Evolutionary conservation across 2,329 filamentous ascomycete genomes (phyloP), one percentile per base, ranked within the genome.

Genomic region (Magnaporthiopsis rhizophila): DNA sequence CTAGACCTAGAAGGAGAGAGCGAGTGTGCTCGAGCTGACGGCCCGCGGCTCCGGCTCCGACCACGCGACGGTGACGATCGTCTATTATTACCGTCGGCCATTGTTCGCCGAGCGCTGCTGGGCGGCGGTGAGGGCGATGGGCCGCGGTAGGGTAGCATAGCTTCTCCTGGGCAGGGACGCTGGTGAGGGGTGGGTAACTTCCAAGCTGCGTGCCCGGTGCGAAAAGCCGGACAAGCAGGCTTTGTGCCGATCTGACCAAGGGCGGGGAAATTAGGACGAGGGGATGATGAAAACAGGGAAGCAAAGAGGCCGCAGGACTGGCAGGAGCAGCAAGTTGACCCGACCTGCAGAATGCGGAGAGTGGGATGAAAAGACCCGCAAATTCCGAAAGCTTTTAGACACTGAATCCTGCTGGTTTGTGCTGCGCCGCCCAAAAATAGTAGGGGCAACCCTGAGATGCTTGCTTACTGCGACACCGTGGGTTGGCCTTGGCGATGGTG

Each of bases 91-190:
- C n/a, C 7, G 3, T 24, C 45, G 45, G 32, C 32, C 12, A 24
- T 32, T 3, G 28, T 8, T 12, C 18, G 50, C 18, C 50, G 61
- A 26, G 32, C 61, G 28, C 15, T 8, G 18, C n/a, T 34, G 13
- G 62, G 62, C 53, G 62, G 36, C n/a, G 62, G 62, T 30, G 53
- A 63, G 26, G 53, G 62, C 24, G 62, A 63, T 9, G 62, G 45
- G 30, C 50, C 32, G 12, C 24, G 62, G n/a, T 32, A 36, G 62
- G 30, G 34, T 3, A 53, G 32, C 62, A 63, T 63, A 30, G 53
- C 34, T 26, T n/a, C 12, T n/a, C 34, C 34, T 36, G 34, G 32
- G 34, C 12, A 36, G 9, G 12, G 34, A 24, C n/a, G 4, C 8
- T 34, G 24, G 7, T 21, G 59, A 36, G 38, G 38, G 32, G 59